Conservation (phyloP, 495 filamentous ascomycete genomes). For the Neurospora sp. region DNA sequence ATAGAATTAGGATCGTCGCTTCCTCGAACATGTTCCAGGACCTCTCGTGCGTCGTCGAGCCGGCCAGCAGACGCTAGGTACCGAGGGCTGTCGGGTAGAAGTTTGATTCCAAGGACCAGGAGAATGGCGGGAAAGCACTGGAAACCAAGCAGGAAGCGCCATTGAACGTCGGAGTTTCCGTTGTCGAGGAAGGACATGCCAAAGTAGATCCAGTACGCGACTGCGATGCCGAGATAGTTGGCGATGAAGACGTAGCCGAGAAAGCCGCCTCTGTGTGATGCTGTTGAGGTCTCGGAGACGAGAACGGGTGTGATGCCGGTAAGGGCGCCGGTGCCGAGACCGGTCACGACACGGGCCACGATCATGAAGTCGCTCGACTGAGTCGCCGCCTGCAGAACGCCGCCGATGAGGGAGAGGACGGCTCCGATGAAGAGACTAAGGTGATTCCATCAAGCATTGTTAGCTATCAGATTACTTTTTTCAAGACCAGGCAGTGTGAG, state of each 20-base stretch:
- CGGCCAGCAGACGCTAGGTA: constrained; percentile 9
- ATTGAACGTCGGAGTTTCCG: constrained; percentile 36
- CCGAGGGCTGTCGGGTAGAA: constrained; percentile 40
- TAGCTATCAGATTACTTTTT: constrained; percentile 7
- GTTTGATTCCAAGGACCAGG: constrained; percentile 33
- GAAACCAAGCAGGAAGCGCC: constrained; percentile 43
- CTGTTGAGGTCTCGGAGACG: constrained; percentile 38
- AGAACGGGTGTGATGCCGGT: constrained; percentile 26
- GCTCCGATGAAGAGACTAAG: constrained; percentile 41
- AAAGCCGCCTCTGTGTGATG: constrained; percentile 36
- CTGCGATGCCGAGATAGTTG: constrained; percentile 47
- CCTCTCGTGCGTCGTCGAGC: not conserved
- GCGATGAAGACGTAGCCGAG: constrained; percentile 46
- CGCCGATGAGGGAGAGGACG: constrained; percentile 44
- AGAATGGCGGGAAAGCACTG: constrained; percentile 45
- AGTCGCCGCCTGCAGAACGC: constrained; percentile 41
- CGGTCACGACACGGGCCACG: constrained; percentile 44
- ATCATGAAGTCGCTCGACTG: constrained; percentile 45
- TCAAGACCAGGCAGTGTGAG: not conserved
- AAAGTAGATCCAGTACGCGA: constrained; percentile 56
- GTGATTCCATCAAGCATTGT: constrained; percentile 37
- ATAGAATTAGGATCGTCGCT: not conserved
- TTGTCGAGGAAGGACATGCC: constrained; percentile 42
- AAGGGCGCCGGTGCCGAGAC: constrained; percentile 41
- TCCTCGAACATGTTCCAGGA: not conserved